phyloP scores from a whole-genome alignment of 352 stramenopile species.

The Pythium pyrilobum region DNA sequence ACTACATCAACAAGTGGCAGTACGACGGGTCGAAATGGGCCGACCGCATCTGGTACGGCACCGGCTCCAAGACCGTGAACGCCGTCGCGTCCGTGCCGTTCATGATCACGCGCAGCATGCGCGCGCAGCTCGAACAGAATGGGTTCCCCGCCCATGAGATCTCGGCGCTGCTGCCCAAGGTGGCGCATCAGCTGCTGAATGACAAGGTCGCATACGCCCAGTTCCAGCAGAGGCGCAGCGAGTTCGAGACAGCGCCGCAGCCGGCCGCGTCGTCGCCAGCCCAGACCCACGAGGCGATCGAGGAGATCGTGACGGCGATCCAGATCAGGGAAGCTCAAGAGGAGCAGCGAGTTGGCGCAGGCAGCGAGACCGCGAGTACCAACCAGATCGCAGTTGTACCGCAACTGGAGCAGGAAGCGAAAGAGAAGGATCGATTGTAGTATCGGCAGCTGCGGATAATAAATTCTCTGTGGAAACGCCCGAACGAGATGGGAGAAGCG shows the following conservation, averaged over 20 bases:
- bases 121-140: conserved; percentile 43
- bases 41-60: conserved; percentile 67
- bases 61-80: conserved; percentile 31
- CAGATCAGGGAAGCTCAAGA: conserved; percentile 3
- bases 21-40: conserved; percentile 74
- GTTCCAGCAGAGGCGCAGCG: conserved; percentile 36
- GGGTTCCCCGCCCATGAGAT: conserved; percentile 62
- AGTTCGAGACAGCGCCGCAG: conserved; percentile 17
- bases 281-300: conserved; percentile 14
- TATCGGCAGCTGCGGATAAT: too few relatives aligned
- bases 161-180: conserved; percentile 47
- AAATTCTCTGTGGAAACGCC: too few relatives aligned
- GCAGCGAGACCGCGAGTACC: too few relatives aligned
- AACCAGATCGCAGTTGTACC: too few relatives aligned
- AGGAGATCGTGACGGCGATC: conserved; percentile 20
- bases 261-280: neutral
- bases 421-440: too few relatives aligned
- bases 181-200: conserved; percentile 50
- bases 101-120: conserved; percentile 80
- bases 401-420: too few relatives aligned
- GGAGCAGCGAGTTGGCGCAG: neutral
- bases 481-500: too few relatives aligned
- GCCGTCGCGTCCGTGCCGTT: conserved; percentile 72
- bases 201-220: conserved; percentile 54
- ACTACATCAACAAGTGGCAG: conserved; percentile 84